Base-by-base conservation (phyloP, 2,329 filamentous ascomycete species). In the Alternaria longipes region DNA sequence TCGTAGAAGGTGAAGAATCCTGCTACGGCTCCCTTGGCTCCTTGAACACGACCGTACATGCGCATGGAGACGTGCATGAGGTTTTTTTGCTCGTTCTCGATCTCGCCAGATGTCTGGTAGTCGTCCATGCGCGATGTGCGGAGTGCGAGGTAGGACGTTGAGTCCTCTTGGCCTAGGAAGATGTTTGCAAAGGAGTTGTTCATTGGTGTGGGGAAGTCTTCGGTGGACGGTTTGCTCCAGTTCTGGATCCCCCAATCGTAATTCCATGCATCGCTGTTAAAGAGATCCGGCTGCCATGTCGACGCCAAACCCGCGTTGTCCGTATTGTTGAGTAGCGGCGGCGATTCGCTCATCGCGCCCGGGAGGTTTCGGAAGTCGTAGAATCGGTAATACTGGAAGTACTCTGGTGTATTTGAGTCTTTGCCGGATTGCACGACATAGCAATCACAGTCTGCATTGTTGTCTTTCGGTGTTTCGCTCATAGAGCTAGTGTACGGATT, bases 1-100 rank as follows among this genome's bases (percentile, higher is more conserved):
- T 82, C 78, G 59, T 74, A 77, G 62, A 83, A 85, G 12, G 82
- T 84, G 75, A 86, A 99, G 66, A 85, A 81, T 4, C 84, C 84
- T 1, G 82, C 81, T 6, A 83, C 83, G 3, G 83, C 84, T 49
- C 84, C 84, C 38, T 72, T 61, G 18, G 76, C 66, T n/a, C 83
- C 83, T 2, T 70, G 68, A 2, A 86, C 74, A 4, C 83, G 81
- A 52, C 83, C 77, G 6, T 79, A 75, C 51, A 85, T 79, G 8
- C 84, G 81, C 50, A 85, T 71, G 3, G 82, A 84, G n/a, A 79
- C 80, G 62, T 81, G 81, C 66, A 80, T 78, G 52, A 84, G 71
- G 58, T 83, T 81, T 22, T 78, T 77, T 41, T 81, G 69, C 11
- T 72, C 64, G 53, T 79, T 82, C 56, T 84, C 83, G 22, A 86